Conservation (phyloP, 352 stramenopile genomes). For the Pythium diclinum region DNA sequence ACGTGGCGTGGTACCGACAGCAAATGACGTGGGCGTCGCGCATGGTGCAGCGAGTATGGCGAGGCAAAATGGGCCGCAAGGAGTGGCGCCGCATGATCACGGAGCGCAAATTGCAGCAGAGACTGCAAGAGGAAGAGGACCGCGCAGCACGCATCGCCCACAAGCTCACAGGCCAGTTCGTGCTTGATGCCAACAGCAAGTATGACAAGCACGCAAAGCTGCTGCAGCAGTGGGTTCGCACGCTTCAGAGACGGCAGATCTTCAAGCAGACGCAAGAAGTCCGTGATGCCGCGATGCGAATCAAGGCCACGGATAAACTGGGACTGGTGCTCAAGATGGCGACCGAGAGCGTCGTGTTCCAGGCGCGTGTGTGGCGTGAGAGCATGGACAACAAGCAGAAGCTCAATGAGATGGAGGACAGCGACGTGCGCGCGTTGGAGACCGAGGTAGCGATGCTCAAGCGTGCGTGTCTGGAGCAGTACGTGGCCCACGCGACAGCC, state of each 20-base stretch:
- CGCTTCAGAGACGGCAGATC: conserved; percentile 52
- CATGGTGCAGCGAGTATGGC: conserved; percentile 60
- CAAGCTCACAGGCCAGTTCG: conserved; percentile 60
- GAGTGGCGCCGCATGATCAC: conserved; percentile 54
- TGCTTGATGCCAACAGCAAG: conserved; percentile 42
- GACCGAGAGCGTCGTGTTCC: conserved; percentile 52
- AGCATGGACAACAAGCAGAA: conserved; percentile 48
- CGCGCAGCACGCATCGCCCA: conserved; percentile 51
- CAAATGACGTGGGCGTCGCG: conserved; percentile 32
- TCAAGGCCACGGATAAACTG: conserved; percentile 37
- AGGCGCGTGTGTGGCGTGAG: conserved; percentile 66
- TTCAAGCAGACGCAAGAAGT: conserved; percentile 39
- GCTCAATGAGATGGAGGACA: conserved; percentile 44
- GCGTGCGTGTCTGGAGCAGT: conserved; percentile 38
- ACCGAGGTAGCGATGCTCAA: conserved; percentile 48
- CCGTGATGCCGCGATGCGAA: conserved; percentile 23
- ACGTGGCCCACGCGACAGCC: conserved; percentile 38
- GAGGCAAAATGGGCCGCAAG: conserved; percentile 49
- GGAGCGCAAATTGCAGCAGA: conserved; percentile 39
- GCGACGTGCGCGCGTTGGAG: conserved; percentile 34
- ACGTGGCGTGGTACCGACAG: conserved; percentile 30
- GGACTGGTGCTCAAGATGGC: conserved; percentile 27
- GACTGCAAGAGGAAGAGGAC: conserved; percentile 55
- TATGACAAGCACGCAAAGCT: conserved; percentile 37
- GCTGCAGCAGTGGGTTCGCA: conserved; percentile 66